Percentiles rank a stretch among this genome's conserved stretches.
Evolutionary conservation across 495 filamentous ascomycete genomes (phyloP).

Genomic region (Articulospora tetracladia): DNA sequence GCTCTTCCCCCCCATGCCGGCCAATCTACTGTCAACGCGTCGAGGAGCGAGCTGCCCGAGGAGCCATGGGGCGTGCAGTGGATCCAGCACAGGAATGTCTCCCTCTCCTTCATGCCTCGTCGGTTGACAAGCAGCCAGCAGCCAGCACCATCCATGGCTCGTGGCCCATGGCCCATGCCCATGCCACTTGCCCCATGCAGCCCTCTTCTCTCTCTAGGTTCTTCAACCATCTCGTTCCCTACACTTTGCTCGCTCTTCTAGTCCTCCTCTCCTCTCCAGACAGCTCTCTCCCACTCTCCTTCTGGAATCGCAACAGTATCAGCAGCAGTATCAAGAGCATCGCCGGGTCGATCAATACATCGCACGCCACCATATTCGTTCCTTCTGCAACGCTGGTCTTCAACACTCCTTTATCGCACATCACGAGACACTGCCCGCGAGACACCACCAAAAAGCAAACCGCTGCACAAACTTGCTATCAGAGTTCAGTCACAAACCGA

Average conservation of each 20-base stretch:
- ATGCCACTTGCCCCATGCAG: too few species aligned
- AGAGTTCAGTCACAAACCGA: too few species aligned
- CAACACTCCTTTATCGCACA: constrained; percentile 33
- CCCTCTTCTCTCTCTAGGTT: too few species aligned
- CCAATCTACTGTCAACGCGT: not conserved
- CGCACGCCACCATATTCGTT: constrained; percentile 24
- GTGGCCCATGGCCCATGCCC: too few species aligned
- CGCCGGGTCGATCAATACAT: constrained; percentile 18
- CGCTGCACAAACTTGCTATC: not conserved
- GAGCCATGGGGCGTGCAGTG: too few species aligned
- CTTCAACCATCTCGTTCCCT: not conserved
- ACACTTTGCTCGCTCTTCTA: not conserved
- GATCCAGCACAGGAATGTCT: too few species aligned
- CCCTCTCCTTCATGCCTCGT: too few species aligned
- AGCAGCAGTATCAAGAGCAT: constrained; percentile 18
- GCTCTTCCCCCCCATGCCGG: too few species aligned
- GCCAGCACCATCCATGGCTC: too few species aligned
- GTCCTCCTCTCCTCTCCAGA: constrained; percentile 18
- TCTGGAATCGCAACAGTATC: constrained; percentile 21
- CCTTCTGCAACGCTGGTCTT: constrained; percentile 39
- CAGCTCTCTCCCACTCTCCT: constrained; percentile 33
- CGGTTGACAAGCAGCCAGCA: too few species aligned
- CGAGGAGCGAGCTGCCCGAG: not conserved
- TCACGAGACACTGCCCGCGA: constrained; percentile 21
- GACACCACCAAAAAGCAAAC: constrained; percentile 7